These are phyloP conservation scores for Pichia scutulata DNA, from an alignment of 805 yeast genomes.

Conservation along the genomic window DNA sequence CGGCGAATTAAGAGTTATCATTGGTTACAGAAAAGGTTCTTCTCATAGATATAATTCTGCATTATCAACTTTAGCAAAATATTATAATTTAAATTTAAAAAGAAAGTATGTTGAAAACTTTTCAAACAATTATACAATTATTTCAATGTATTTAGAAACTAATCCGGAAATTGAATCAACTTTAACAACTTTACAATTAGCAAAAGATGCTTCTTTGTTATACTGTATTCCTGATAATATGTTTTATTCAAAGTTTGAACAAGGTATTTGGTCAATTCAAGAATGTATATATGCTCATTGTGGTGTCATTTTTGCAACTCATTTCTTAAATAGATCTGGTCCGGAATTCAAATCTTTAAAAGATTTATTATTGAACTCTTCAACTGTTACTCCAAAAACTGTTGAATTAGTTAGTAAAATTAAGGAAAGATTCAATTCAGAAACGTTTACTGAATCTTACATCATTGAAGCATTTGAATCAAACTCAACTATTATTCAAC, in stretches of 20 bases:
- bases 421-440: conserved; percentile 85
- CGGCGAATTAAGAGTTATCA: conserved; percentile 78
- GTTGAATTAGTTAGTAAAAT: conserved; percentile 71
- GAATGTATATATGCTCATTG: conserved; percentile 93
- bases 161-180: conserved; percentile 38
- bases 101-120: conserved; percentile 94
- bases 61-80: conserved; percentile 75
- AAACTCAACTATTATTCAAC: conserved; percentile 65
- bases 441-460: conserved; percentile 82
- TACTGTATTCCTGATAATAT: conserved; percentile 85
- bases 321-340: conserved; percentile 90
- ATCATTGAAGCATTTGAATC: conserved; percentile 69
- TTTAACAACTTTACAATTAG: conserved; percentile 77
- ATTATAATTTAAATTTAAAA: conserved; percentile 76
- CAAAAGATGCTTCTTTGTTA: conserved; percentile 87
- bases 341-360: conserved; percentile 73
- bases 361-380: conserved; percentile 48
- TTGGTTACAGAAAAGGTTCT: conserved; percentile 79
- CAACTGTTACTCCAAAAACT: conserved; percentile 49
- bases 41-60: conserved; percentile 87
- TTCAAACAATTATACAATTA: conserved; percentile 76
- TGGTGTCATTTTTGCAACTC: conserved; percentile 87
- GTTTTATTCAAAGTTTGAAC: conserved; percentile 66
- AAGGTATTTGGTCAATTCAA: conserved; percentile 79
- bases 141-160: conserved; percentile 78